Evolutionary conservation across 768 basidiomycete species (phyloP), one percentile per base, ranked within the genome.

Genomic region (Chiua virens): DNA sequence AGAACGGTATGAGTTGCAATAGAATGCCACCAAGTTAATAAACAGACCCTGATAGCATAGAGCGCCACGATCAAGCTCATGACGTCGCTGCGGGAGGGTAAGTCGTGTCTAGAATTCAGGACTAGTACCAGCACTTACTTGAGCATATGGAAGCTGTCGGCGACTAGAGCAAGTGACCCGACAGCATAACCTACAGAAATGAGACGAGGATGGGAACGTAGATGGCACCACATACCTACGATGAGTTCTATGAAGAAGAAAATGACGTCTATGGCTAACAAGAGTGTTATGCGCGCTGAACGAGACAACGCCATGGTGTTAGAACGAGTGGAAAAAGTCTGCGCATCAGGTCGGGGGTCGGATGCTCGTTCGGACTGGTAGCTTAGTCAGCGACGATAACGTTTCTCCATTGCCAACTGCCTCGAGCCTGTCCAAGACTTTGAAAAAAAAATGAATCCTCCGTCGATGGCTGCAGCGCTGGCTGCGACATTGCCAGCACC

Each of bases 101-200:
- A 64, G 60, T 40, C 34, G 10, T 47, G 49, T 45, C 17, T 23
- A 41, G 51, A 47, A 47, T 23, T 40, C 9, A 21, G 28, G 23
- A 17, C 1, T 20, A 45, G n/a, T n/a, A n/a, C n/a, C n/a, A n/a
- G 14, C 39, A 72, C 86, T 54, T 57, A 95, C 94, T 98, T 98
- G 73, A 98, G 85, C 95, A 97, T 98, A 73, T 98, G 96, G 71
- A 98, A 98, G 58, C 89, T 89, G 73, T 98, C 96, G 8, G 96
- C 96, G 42, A 99, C 86, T 47, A 98, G 86, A 1, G 95, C 95
- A 1, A 98, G 82, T 1, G 93, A 96, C 27, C 93, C 93, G 49
- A 97, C 92, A n/a, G 88, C 84, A 85, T 96, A 96, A 37, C 95
- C 93, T 88, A 60, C 22, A 54, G 55, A 49, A 4, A 52, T 60